Evolutionary conservation across 2,329 filamentous ascomycete genomes (phyloP).

Genomic region (Bisporella sp.): DNA sequence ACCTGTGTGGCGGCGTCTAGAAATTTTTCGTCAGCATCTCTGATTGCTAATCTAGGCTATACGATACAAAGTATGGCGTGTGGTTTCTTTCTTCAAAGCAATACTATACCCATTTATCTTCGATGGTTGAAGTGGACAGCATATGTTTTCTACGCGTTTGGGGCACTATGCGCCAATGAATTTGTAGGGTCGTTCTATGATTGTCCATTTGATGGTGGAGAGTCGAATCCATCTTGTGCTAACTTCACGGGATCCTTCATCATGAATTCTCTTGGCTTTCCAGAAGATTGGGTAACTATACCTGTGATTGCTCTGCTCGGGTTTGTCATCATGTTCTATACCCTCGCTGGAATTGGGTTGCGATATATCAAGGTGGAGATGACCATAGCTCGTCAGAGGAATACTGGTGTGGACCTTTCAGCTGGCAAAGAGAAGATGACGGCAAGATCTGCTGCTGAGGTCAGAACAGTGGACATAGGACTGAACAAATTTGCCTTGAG

Average conservation of each 20-base stretch:
- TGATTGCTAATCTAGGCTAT: constrained; percentile 66
- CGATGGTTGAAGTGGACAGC: constrained; percentile 68
- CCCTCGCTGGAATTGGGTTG: constrained; percentile 53
- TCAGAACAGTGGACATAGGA: constrained; percentile 56
- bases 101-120: constrained; percentile 70
- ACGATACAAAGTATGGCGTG: constrained; percentile 70
- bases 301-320: constrained; percentile 57
- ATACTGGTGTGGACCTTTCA: constrained; percentile 51
- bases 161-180: constrained; percentile 65
- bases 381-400: constrained; percentile 57
- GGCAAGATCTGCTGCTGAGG: constrained; percentile 42
- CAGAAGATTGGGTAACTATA: constrained; percentile 56
- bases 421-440: constrained; percentile 65
- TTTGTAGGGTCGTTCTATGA: constrained; percentile 67
- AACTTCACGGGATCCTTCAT: constrained; percentile 65
- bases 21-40: constrained; percentile 61
- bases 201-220: constrained; percentile 58
- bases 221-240: constrained; percentile 55
- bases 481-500: constrained; percentile 58
- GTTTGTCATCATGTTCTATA: constrained; percentile 57
- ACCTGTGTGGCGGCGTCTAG: constrained; percentile 58
- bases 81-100: constrained; percentile 68
- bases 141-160: constrained; percentile 63
- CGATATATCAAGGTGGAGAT: constrained; percentile 62
- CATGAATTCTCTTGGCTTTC: constrained; percentile 62